Percentiles rank a stretch among this genome's conserved stretches.
Conservation (phyloP, 345 rosid species). For the Gossypium australe region DNA sequence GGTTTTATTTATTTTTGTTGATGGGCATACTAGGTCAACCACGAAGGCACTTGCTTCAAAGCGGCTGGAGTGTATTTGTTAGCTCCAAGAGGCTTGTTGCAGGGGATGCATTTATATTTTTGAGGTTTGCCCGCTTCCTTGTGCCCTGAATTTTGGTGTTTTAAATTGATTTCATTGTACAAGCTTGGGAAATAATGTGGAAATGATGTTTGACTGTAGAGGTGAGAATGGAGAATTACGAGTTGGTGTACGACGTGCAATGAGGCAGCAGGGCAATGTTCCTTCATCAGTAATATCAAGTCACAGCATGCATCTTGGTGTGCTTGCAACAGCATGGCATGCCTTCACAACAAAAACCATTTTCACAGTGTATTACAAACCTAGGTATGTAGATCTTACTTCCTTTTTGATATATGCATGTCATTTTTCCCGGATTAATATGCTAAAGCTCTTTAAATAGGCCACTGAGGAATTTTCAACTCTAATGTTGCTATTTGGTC, state of each 20-base stretch:
- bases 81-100: slow-evolving; percentile 83
- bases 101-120: slow-evolving; percentile 88
- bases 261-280: slow-evolving; percentile 69
- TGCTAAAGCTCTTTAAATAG: not conserved
- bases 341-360: slow-evolving; percentile 65
- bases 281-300: slow-evolving; percentile 86
- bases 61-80: slow-evolving; percentile 94
- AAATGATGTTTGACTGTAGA: slow-evolving; percentile 23
- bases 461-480: not conserved
- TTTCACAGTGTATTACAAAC: slow-evolving; percentile 84
- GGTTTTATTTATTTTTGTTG: not conserved
- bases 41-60: slow-evolving; percentile 76
- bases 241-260: slow-evolving; percentile 79
- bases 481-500: not conserved
- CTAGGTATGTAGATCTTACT: slow-evolving; percentile 41
- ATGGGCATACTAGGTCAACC: slow-evolving; percentile 63
- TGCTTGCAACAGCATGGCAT: slow-evolving; percentile 92
- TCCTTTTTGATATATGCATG: not conserved
- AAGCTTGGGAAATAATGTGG: not conserved
- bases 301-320: slow-evolving; percentile 94
- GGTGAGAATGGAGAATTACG: slow-evolving; percentile 83
- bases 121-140: slow-evolving; percentile 42
- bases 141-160: not conserved
- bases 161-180: not conserved
- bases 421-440: not conserved